phyloP scores from a whole-genome alignment of 2,329 filamentous ascomycete genomes.

The Colletotrichum phormii region DNA sequence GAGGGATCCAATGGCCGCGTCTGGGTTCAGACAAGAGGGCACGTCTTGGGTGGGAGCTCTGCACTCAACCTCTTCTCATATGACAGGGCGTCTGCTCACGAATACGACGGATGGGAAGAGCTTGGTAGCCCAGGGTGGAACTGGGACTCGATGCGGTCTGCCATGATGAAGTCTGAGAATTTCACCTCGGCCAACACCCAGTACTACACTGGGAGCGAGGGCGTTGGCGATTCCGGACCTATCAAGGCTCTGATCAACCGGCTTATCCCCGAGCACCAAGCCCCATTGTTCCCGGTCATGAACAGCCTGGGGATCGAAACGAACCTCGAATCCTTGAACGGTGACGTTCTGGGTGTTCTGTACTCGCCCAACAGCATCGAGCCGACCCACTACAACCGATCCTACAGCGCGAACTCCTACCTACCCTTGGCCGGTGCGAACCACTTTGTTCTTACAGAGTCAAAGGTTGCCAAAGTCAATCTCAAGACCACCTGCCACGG shows the following conservation, averaged over 20 bases:
- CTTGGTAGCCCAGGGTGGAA: slow-evolving; percentile 50
- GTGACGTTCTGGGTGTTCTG: slow-evolving; percentile 61
- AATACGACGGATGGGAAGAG: slow-evolving; percentile 48
- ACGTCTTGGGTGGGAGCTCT: slow-evolving; percentile 58
- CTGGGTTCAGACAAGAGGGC: slow-evolving; percentile 53
- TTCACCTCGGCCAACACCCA: slow-evolving; percentile 39
- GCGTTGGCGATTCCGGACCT: slow-evolving; percentile 39
- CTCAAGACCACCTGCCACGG: slow-evolving; percentile 41
- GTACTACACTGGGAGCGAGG: slow-evolving; percentile 30
- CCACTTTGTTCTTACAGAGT: slow-evolving; percentile 50
- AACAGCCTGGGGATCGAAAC: slow-evolving; percentile 54
- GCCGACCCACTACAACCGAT: slow-evolving; percentile 59
- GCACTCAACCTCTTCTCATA: slow-evolving; percentile 56
- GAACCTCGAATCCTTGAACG: slow-evolving; percentile 58
- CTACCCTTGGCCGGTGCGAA: slow-evolving; percentile 54
- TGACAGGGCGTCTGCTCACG: slow-evolving; percentile 44
- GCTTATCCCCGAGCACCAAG: slow-evolving; percentile 54
- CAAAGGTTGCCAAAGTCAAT: slow-evolving; percentile 52
- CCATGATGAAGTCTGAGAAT: slow-evolving; percentile 44
- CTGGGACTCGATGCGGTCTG: slow-evolving; percentile 48
- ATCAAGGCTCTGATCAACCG: slow-evolving; percentile 51
- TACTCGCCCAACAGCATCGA: slow-evolving; percentile 62
- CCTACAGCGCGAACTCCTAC: slow-evolving; percentile 58
- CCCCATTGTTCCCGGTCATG: slow-evolving; percentile 57
- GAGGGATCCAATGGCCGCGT: slow-evolving; percentile 49